These are phyloP conservation scores for Magnolia sinica DNA, from an alignment of 164 flowering plant genomes.

Conservation along the genomic window DNA sequence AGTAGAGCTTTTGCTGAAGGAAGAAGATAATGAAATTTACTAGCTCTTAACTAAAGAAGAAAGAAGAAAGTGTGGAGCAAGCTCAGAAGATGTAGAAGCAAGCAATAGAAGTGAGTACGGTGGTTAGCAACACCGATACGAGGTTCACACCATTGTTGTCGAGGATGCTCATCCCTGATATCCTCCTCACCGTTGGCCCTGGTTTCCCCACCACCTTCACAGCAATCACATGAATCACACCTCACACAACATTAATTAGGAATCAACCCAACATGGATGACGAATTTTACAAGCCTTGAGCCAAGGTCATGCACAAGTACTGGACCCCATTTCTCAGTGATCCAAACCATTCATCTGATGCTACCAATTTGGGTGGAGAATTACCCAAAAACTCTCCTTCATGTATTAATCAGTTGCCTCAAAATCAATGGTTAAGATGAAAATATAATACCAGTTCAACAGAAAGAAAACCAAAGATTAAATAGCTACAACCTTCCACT, in stretches of 20 bases:
- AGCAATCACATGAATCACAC: slow-evolving; percentile 18
- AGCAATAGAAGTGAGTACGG: slow-evolving; percentile 59
- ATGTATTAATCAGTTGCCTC: no score
- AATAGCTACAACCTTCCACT: no score
- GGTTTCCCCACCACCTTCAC: slow-evolving; percentile 85
- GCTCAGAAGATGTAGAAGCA: slow-evolving; percentile 62
- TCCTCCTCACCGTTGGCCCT: slow-evolving; percentile 84
- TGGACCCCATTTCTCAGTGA: no score
- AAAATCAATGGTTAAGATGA: no score
- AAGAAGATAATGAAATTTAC: no score
- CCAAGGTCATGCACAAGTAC: not conserved
- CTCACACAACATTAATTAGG: not conserved
- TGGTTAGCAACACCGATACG: slow-evolving; percentile 65
- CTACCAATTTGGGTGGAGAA: not conserved
- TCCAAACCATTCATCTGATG: no score
- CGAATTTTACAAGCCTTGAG: not conserved
- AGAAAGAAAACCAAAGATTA: no score
- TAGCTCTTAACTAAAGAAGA: not conserved
- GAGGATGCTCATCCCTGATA: slow-evolving; percentile 68
- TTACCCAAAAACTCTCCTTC: no score
- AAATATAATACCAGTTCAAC: no score
- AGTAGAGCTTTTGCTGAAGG: no score
- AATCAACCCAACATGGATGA: not conserved
- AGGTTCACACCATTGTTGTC: slow-evolving; percentile 93
- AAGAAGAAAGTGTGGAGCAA: not conserved